Base-by-base conservation (phyloP, 306 rosid genomes). In the Medicago ruthenica region DNA sequence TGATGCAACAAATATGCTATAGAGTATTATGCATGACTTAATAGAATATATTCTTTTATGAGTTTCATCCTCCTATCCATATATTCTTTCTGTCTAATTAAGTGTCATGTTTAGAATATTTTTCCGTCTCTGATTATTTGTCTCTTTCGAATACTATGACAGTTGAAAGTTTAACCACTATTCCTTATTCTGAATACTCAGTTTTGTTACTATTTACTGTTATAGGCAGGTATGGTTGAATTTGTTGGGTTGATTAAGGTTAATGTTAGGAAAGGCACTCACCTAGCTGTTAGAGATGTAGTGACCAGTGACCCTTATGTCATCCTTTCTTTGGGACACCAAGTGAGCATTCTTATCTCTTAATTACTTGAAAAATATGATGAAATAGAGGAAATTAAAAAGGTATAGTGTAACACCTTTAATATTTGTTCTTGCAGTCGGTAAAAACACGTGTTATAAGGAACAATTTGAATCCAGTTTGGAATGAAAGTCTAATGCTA, bases 221-320 rank as follows among this genome's bases (percentile, higher is more conserved):
- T 90, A 76, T 86, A 95, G 98, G 98, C 95, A 58, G 98, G 97
- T 79, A 95, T 90, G 98, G 87, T 95, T 68, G 97, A 95, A 89
- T 95, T 95, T 78, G 89, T 95, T 65, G 97, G 98, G 76, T 79
- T 95, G 80, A 82, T 95, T 44, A 95, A 92, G 91, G 97, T 95
- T 84, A 92, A 92, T 47, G 96, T 95, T 21, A 92, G 90, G 8
- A 90, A 75, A 86, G 97, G 98, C 81, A 95, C 91, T 70, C 89
- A 92, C 81, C 81, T 95, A 76, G 98, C 90, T 0, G 57, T 95
- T 24, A 86, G 98, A 61, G 98, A 95, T 71, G 86, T 95, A 51
- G 74, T 90, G 87, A 87, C 92, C 15, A 95, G 98, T 22, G 98
- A 95, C 69, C 98, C 98, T 36, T 95, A 92, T 76, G 98, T 95